Base-by-base conservation (phyloP, 2,329 filamentous ascomycete species). In the Ophidiomyces ophidiicola region DNA sequence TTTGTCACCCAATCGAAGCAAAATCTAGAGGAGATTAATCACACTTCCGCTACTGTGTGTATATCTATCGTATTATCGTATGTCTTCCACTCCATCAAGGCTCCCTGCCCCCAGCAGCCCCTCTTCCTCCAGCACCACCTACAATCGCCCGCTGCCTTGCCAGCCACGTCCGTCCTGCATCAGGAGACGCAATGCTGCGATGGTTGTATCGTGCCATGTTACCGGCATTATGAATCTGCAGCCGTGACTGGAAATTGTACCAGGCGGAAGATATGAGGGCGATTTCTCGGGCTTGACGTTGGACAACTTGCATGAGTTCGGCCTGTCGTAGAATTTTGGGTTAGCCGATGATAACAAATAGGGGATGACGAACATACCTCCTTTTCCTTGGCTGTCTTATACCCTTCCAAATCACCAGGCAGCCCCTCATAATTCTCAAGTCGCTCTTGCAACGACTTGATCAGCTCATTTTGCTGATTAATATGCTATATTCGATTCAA, bases 251-350 rank as follows among this genome's bases (percentile, higher is more conserved):
- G 32, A 67, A 56, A 36, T 67, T 60, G 44, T 64, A 66, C 64
- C 64, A 68, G 6, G 64, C 63, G 5, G 63, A 66, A 41, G 58
- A 61, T 38, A 68, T 60, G 29, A 68, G 59, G 28, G 54, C 52
- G 19, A 68, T 56, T 46, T 68, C 64, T 23, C 63, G 61, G 19
- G 58, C 53, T 49, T 62, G 59, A 36, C 54, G 52, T 19, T 62
- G 55, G 39, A 64, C 61, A 29, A 54, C 55, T 40, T 54, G 55
- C 45, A 63, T 58, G 14, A 64, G 55, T 49, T 63, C 59, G 42
- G 56, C 46, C 61, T 64, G 48, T n/a, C 28, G 26, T 12, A 19
- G n/a, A 24, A 8, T 6, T 6, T 41, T 55, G 18, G 53, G 49
- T 32, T 25, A 25, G 32, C 7, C 8, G 20, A 26, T 30, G 20